These are phyloP conservation scores for Omphalea diandra DNA, from an alignment of 441 rosid species.

Conservation along the genomic window DNA sequence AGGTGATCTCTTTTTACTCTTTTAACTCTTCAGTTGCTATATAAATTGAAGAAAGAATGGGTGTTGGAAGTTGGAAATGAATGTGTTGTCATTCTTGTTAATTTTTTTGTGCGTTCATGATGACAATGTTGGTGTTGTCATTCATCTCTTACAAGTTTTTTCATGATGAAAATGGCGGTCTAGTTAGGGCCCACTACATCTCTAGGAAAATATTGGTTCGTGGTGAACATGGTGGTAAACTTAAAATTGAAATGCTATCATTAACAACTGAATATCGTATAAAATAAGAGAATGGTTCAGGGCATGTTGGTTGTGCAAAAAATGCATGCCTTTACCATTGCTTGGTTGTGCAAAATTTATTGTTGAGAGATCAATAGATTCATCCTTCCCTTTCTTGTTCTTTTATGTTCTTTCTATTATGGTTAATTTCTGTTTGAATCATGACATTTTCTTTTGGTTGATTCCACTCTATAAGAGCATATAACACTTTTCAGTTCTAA, in stretches of 20 bases:
- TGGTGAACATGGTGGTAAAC: not conserved
- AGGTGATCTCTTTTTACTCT: conserved; percentile 47
- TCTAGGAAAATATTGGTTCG: not conserved
- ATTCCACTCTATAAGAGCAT: not conserved
- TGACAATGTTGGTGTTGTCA: not conserved
- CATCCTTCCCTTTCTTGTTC: not conserved
- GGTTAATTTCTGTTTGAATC: no score
- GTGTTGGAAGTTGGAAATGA: not conserved
- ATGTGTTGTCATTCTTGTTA: not conserved
- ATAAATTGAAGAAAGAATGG: conserved; percentile 34
- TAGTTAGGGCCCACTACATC: not conserved
- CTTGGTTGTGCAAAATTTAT: not conserved
- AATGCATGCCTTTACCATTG: not conserved
- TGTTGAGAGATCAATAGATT: not conserved
- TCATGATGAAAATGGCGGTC: not conserved
- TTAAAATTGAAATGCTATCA: not conserved
- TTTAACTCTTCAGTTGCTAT: no score
- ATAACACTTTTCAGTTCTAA: not conserved
- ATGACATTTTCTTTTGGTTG: not conserved
- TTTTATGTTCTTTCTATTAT: not conserved
- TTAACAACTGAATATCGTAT: not conserved
- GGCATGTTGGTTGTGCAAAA: not conserved
- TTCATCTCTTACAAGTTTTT: not conserved
- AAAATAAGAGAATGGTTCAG: not conserved
- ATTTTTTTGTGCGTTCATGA: not conserved